These are phyloP conservation scores for Pneumocystis carinii DNA, from an alignment of 1,139 yeast species.

Conservation along the genomic window DNA sequence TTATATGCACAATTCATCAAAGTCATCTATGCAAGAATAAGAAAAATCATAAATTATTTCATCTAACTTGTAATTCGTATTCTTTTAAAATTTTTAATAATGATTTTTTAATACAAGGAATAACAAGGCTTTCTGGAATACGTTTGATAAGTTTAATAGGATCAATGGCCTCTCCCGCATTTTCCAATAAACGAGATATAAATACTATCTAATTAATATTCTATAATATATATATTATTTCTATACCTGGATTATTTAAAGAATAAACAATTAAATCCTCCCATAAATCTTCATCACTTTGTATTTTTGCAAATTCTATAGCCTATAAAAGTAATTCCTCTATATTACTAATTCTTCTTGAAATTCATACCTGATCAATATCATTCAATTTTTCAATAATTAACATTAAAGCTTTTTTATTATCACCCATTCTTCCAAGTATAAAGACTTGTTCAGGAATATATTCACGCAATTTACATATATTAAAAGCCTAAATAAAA, in stretches of 20 bases:
- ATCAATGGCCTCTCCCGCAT: slow-evolving; percentile 39
- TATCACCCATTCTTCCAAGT: slow-evolving; percentile 72
- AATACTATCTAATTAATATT: slow-evolving; percentile 26
- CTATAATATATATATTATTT: neutral
- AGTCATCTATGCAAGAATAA: neutral
- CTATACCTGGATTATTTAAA: slow-evolving; percentile 40
- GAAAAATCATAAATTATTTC: neutral
- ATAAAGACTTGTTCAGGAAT: slow-evolving; percentile 65
- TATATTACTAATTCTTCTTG: neutral
- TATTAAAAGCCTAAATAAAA: slow-evolving; percentile 34
- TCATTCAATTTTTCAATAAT: slow-evolving; percentile 66
- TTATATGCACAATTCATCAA: neutral
- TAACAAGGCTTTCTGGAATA: slow-evolving; percentile 46
- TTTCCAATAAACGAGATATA: slow-evolving; percentile 56
- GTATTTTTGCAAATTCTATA: slow-evolving; percentile 59
- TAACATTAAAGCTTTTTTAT: slow-evolving; percentile 54
- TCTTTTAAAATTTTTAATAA: slow-evolving; percentile 50
- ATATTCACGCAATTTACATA: slow-evolving; percentile 42
- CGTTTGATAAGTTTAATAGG: slow-evolving; percentile 52
- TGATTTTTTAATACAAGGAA: slow-evolving; percentile 50
- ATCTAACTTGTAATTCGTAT: slow-evolving; percentile 29
- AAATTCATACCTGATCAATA: slow-evolving; percentile 30
- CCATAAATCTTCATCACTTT: slow-evolving; percentile 69
- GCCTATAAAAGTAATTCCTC: slow-evolving; percentile 33
- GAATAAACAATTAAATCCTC: slow-evolving; percentile 57